Evolutionary conservation across 768 basidiomycete genomes (phyloP), one percentile per base, ranked within the genome.

Genomic region (Cystobasidiopsis lactophilus): DNA sequence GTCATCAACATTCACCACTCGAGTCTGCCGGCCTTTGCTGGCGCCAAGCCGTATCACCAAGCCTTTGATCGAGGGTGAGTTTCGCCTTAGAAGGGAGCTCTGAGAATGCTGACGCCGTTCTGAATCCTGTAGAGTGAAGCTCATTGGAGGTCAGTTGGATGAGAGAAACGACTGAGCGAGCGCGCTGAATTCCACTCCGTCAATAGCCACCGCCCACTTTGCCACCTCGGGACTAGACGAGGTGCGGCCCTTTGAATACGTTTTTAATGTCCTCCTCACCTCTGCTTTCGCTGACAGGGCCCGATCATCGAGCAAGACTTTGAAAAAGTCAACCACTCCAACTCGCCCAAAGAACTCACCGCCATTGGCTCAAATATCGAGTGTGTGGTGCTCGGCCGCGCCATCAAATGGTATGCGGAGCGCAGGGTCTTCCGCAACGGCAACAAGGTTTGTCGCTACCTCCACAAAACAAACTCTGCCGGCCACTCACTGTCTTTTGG

Each of bases 281-380:
- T 11, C 27, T 11, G 19, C 41, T 39, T 13, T 19, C 19, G 10
- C 23, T 43, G 41, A 10, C 45, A 27, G 29, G 29, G 30, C 29
- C 13, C 48, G n/a, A 50, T 50, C 48, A 50, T 50, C 48, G 48
- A 50, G 35, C 48, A 50, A 24, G 48, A 24, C 29, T 18, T 50
- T 18, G 29, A 50, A 31, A 11, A 24, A n/a, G 48, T 50, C 23
- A 16, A 50, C 14, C 48, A 50, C 33, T 18, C 9, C 5, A 31
- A 33, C n/a, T 13, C 29, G 10, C 48, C 48, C 5, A 31, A 37
- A n/a, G 48, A 30, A 21, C 48, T 50, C 14, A 35, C 35, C 16
- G 9, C 18, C 10, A 11, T 24, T 16, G 48, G 48, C 9, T 4
- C 26, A 3, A n/a, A 30, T 3, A 37, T 50, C 19, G 48, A 50